phyloP scores from a whole-genome alignment of 2,329 filamentous ascomycete genomes.

The Tolypocladium cylindrosporum region DNA sequence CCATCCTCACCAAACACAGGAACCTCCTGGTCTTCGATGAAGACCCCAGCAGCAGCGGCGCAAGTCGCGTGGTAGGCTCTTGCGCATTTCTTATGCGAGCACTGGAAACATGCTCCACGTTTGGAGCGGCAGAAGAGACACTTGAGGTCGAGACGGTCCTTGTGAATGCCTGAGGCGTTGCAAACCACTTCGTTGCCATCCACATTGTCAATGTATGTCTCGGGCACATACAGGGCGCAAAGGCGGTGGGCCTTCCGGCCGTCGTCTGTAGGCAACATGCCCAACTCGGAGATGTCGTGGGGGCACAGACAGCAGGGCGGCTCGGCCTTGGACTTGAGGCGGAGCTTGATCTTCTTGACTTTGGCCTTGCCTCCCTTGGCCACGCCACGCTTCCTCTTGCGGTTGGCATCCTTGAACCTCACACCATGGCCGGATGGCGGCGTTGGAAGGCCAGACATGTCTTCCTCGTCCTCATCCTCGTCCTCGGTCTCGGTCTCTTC shows the following conservation, averaged over 20 bases:
- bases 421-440: constrained; percentile 66
- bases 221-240: constrained; percentile 84
- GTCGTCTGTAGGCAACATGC: constrained; percentile 79
- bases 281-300: constrained; percentile 73
- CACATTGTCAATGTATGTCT: constrained; percentile 72
- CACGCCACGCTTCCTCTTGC: constrained; percentile 47
- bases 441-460: constrained; percentile 61
- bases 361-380: constrained; percentile 35
- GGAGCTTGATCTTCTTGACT: constrained; percentile 73
- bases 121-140: constrained; percentile 93
- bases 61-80: constrained; percentile 93
- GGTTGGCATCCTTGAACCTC: constrained; percentile 48
- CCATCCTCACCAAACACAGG: constrained; percentile 85
- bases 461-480: constrained; percentile 51
- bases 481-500: constrained; percentile 62
- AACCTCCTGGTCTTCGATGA: constrained; percentile 78
- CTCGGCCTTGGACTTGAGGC: constrained; percentile 58
- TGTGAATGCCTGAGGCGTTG: constrained; percentile 73
- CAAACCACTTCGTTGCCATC: constrained; percentile 64
- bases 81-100: constrained; percentile 87
- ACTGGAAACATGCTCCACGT: constrained; percentile 94
- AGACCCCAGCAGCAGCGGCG: constrained; percentile 81
- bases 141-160: constrained; percentile 81
- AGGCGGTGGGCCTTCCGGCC: constrained; percentile 78
- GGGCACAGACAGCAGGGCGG: constrained; percentile 88